phyloP scores from a whole-genome alignment of 225 moss, liverwort and hornwort genomes.

The Bryoerythrophyllum caledonicum region DNA sequence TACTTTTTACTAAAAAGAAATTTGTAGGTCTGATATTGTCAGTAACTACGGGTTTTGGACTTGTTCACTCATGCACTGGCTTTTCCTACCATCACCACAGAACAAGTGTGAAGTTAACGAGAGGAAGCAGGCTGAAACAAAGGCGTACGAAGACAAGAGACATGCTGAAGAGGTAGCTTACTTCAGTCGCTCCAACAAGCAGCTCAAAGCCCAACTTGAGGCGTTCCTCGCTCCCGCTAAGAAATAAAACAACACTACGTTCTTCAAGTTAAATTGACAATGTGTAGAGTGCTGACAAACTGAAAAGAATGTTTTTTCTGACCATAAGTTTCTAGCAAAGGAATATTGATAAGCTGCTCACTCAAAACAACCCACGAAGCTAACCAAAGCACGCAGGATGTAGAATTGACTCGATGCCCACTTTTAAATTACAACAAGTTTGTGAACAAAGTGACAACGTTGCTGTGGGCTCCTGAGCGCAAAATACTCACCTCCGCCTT shows the following conservation, averaged over 20 bases:
- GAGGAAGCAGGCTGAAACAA: slow-evolving; percentile 73
- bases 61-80: not conserved
- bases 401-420: slow-evolving; percentile 22
- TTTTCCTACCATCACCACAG: slow-evolving; percentile 29
- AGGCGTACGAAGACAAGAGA: slow-evolving; percentile 85
- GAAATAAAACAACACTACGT: slow-evolving; percentile 34
- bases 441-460: slow-evolving; percentile 18
- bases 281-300: slow-evolving; percentile 10
- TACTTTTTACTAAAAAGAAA: slow-evolving; percentile 7
- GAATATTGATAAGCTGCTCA: not conserved
- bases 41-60: too few species aligned
- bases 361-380: slow-evolving; percentile 2
- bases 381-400: slow-evolving; percentile 4
- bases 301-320: not conserved
- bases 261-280: not conserved
- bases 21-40: not conserved
- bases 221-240: slow-evolving; percentile 85
- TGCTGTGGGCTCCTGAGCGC: slow-evolving; percentile 18
- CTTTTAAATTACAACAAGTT: slow-evolving; percentile 4
- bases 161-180: slow-evolving; percentile 85
- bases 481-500: slow-evolving; percentile 14
- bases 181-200: slow-evolving; percentile 89
- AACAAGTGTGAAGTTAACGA: slow-evolving; percentile 93
- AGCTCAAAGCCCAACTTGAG: slow-evolving; percentile 91
- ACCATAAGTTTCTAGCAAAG: not conserved